These are phyloP conservation scores for Purpureocillium lavendulum DNA, from an alignment of 2,329 filamentous ascomycete genomes.

Conservation along the genomic window DNA sequence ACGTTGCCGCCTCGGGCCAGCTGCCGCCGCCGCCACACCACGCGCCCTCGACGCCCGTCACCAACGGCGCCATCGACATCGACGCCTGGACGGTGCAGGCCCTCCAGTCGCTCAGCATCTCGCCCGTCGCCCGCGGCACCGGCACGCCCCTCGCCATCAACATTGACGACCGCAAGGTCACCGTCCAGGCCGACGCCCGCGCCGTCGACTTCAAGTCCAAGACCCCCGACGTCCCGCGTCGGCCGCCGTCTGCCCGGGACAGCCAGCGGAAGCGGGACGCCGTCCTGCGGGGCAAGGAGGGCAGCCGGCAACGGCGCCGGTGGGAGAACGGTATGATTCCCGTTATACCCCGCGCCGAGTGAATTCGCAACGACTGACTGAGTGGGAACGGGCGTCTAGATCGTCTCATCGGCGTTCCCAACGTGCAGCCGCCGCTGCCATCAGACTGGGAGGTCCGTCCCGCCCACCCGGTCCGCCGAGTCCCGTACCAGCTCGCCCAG, in stretches of 20 bases:
- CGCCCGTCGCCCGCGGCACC: slow-evolving; percentile 48
- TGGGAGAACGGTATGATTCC: slow-evolving; percentile 83
- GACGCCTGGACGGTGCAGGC: slow-evolving; percentile 59
- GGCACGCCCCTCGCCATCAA: slow-evolving; percentile 64
- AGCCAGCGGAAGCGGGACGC: slow-evolving; percentile 58
- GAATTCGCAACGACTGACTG: slow-evolving; percentile 1
- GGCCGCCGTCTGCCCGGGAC: slow-evolving; percentile 42
- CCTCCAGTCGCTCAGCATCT: slow-evolving; percentile 45
- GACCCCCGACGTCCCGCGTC: slow-evolving; percentile 28
- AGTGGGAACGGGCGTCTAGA: slow-evolving; percentile 41
- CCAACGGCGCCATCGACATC: slow-evolving; percentile 40
- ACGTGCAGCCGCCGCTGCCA: slow-evolving; percentile 72
- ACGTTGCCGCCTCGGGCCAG: no score
- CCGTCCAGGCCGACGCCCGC: slow-evolving; percentile 5
- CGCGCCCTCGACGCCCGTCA: slow-evolving; percentile 15
- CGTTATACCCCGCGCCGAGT: not conserved
- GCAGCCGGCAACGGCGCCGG: slow-evolving; percentile 72
- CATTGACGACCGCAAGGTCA: slow-evolving; percentile 48
- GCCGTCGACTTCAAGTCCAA: slow-evolving; percentile 12
- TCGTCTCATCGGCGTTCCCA: slow-evolving; percentile 77
- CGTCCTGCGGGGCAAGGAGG: slow-evolving; percentile 82
- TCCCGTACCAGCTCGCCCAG: slow-evolving; percentile 84
- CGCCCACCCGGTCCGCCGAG: slow-evolving; percentile 66
- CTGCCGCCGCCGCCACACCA: slow-evolving; percentile 11
- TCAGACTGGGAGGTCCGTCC: slow-evolving; percentile 77